Evolutionary conservation across 2,329 filamentous ascomycete genomes (phyloP), one percentile per base, ranked within the genome.

Genomic region (Calcarisporium arbuscula): DNA sequence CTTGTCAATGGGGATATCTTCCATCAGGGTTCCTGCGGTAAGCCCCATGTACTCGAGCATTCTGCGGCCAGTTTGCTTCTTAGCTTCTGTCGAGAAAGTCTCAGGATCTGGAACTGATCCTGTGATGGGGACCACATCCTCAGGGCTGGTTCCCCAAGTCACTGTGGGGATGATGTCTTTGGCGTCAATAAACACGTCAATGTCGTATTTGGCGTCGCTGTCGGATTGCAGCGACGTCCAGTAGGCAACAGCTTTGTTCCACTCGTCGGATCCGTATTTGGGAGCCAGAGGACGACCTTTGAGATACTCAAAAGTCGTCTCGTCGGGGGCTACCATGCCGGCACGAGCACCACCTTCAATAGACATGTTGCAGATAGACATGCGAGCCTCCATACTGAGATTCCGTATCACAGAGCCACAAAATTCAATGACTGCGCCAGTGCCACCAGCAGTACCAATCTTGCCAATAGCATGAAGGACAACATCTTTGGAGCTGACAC

Each of bases 311-410:
- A 95, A 95, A 19, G 92, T 96, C 39, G 71, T 84, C 55, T 95
- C 82, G 54, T 98, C 92, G 5, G 92, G 92, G 8, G 92, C 92
- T 40, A 98, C 82, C 88, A 98, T 94, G 47, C 92, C 92, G 41
- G 90, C 90, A 65, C 92, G 77, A 30, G 92, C 92, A 62, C 92
- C 92, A 48, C 74, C 92, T 70, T 98, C 92, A 49, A 96, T 95
- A 11, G 89, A 88, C 92, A 96, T 96, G 70, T 98, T 98, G 71
- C 92, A 96, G 59, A 98, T 94, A 44, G 89, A 95, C 92, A 98
- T 96, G 48, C 92, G 80, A 28, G 90, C 92, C 64, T 96, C 92
- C 77, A 98, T 95, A 62, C 86, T 94, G 50, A 96, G 71, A 42
- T 65, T 67, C 49, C 87, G 80, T 57, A 98, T 95, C 42, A 92